Evolutionary conservation across 2,329 filamentous ascomycete genomes (phyloP).

Genomic region (Pyrenochaeta sp.): DNA sequence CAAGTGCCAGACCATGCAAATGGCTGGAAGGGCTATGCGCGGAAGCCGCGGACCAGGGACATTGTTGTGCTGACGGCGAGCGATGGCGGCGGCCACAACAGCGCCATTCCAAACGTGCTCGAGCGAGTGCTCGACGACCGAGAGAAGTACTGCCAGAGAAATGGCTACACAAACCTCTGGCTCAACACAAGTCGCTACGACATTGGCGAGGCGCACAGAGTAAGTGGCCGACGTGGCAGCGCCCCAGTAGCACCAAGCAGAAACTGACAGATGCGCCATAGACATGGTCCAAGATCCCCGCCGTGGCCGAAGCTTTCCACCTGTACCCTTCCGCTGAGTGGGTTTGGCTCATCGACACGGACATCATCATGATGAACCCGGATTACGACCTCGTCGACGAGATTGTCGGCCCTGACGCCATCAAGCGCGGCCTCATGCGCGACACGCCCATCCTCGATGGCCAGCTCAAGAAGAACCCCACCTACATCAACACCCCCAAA

Average conservation of each 20-base stretch:
- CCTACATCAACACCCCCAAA: constrained; percentile 36
- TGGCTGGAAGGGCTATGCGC: constrained; percentile 40
- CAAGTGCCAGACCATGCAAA: constrained; percentile 33
- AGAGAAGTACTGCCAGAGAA: constrained; percentile 46
- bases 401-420: constrained; percentile 45
- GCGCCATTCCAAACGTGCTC: constrained; percentile 49
- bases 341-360: constrained; percentile 54
- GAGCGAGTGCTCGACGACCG: constrained; percentile 45
- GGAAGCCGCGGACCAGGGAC: constrained; percentile 43
- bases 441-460: constrained; percentile 37
- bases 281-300: constrained; percentile 54
- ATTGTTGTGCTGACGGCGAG: constrained; percentile 52
- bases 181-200: constrained; percentile 53
- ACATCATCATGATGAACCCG: constrained; percentile 53
- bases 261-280: constrained; percentile 5
- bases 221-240: constrained; percentile 15
- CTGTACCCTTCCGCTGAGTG: constrained; percentile 50
- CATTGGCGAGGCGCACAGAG: constrained; percentile 46
- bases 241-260: background rate
- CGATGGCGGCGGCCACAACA: constrained; percentile 54
- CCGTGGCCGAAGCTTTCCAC: constrained; percentile 51
- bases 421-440: constrained; percentile 38
- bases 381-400: constrained; percentile 40
- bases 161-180: constrained; percentile 52
- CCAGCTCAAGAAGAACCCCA: constrained; percentile 36